These are phyloP conservation scores for Rhodotorula mucilaginosa DNA, from an alignment of 1,284 basidiomycete species.

Conservation along the genomic window DNA sequence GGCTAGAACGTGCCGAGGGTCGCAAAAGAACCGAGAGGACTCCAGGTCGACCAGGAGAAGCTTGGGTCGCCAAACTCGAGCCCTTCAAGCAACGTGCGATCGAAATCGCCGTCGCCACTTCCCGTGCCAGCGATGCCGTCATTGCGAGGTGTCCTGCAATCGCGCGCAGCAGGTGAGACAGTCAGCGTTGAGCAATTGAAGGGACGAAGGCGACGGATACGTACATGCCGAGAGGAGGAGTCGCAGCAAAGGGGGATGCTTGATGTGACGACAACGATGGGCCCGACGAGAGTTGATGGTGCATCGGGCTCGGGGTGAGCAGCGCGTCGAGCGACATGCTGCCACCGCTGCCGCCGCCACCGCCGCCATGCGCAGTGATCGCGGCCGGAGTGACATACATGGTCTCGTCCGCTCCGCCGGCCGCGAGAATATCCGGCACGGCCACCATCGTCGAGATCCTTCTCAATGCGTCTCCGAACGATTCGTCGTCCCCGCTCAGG, in stretches of 20 bases:
- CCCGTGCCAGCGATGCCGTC: background rate
- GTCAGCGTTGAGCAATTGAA: too few relatives aligned
- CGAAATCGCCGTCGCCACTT: constrained; percentile 9
- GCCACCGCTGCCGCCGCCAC: background rate
- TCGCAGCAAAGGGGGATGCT: background rate
- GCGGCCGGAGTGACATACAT: constrained; percentile 6
- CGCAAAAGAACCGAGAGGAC: constrained; percentile 12
- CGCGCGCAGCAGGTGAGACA: too few relatives aligned
- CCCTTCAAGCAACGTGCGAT: constrained; percentile 17
- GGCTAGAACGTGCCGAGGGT: constrained; percentile 9
- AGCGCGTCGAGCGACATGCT: constrained; percentile 2
- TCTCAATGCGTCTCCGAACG: background rate
- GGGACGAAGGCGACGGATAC: background rate
- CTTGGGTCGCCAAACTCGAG: constrained; percentile 22
- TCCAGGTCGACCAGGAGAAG: constrained; percentile 25
- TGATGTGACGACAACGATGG: background rate
- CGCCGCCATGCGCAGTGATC: constrained; percentile 3
- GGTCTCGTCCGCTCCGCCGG: background rate
- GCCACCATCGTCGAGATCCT: background rate
- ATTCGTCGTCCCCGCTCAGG: constrained; percentile 10
- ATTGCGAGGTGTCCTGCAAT: background rate
- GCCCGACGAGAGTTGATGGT: background rate
- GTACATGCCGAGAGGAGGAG: constrained; percentile 1
- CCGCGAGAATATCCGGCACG: background rate
- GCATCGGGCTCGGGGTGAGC: background rate